Evolutionary conservation across 441 rosid species (phyloP).

Genomic region (Manihot esculenta): DNA sequence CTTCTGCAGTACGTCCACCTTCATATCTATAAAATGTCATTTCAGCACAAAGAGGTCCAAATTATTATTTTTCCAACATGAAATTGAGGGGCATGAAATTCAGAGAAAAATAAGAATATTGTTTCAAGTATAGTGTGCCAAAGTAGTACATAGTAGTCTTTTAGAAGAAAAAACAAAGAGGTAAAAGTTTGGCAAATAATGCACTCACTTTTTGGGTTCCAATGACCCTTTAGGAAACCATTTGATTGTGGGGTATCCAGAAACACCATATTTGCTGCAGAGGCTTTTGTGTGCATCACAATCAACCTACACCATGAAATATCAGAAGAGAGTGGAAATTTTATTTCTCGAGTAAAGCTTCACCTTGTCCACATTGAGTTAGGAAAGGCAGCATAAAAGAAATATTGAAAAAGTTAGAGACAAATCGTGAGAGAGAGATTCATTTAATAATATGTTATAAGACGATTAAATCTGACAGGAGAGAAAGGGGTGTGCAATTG

Average conservation of each 20-base stretch:
- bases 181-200: background rate
- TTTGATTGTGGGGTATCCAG: slow-evolving; percentile 85
- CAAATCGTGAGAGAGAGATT: too few relatives aligned
- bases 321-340: background rate
- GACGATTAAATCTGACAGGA: background rate
- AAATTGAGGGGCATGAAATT: background rate
- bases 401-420: background rate
- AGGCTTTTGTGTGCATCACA: slow-evolving; percentile 82
- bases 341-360: background rate
- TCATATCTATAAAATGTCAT: slow-evolving; percentile 53
- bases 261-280: slow-evolving; percentile 81
- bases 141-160: background rate
- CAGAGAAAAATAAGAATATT: background rate
- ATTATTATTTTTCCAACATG: background rate
- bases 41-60: background rate
- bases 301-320: slow-evolving; percentile 52
- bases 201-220: slow-evolving; percentile 79
- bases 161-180: background rate
- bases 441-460: too few relatives aligned
- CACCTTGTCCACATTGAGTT: background rate
- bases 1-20: slow-evolving; percentile 80
- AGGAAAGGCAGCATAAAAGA: background rate
- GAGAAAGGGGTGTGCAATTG: too few relatives aligned
- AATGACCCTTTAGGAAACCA: slow-evolving; percentile 94
- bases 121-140: background rate